Conservation (phyloP, 495 filamentous ascomycete species). For the Trichoderma virens region DNA sequence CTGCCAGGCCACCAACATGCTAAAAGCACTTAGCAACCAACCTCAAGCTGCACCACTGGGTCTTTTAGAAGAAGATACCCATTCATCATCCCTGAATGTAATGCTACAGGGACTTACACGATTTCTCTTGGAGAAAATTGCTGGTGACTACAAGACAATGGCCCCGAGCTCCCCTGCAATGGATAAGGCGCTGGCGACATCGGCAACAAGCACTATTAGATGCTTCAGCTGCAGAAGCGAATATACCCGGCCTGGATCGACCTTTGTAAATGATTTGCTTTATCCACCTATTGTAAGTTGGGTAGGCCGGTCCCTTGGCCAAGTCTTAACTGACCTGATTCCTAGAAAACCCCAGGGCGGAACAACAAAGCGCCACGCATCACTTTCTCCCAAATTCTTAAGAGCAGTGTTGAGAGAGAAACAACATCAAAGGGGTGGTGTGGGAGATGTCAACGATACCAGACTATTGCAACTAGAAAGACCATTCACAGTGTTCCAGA, state of each 20-base stretch:
- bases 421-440: constrained; percentile 84
- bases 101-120: constrained; percentile 73
- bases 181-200: constrained; percentile 44
- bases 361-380: constrained; percentile 47
- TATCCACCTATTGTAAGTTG: constrained; percentile 58
- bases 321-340: constrained; percentile 6
- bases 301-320: not conserved
- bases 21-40: constrained; percentile 76
- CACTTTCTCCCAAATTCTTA: constrained; percentile 74
- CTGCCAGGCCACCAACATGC: constrained; percentile 94
- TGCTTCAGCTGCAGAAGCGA: constrained; percentile 81
- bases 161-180: constrained; percentile 48
- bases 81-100: constrained; percentile 55
- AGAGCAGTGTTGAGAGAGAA: constrained; percentile 78
- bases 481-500: constrained; percentile 70
- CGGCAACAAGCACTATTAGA: constrained; percentile 50
- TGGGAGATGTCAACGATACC: constrained; percentile 76
- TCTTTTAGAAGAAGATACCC: constrained; percentile 74
- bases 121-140: constrained; percentile 67
- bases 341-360: constrained; percentile 34
- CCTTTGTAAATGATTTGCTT: constrained; percentile 72
- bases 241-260: constrained; percentile 56
- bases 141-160: constrained; percentile 59
- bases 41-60: constrained; percentile 64
- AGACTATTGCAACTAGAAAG: constrained; percentile 69